Conservation (phyloP, 2,329 filamentous ascomycete species). For the Paecilomyces fulvus region DNA sequence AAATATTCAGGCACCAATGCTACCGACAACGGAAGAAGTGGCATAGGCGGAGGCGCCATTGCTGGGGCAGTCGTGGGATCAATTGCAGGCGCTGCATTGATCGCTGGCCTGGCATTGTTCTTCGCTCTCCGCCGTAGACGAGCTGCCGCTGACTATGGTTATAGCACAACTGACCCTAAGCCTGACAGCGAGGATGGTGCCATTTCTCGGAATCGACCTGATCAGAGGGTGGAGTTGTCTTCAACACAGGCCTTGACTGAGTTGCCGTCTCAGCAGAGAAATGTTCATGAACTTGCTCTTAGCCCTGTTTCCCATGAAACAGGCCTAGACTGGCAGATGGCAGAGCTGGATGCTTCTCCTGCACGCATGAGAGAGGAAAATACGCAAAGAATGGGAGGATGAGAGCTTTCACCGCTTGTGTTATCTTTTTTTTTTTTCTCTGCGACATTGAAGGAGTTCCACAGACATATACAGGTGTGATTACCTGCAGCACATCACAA, state of each 20-base stretch:
- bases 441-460: no score
- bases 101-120: conserved; percentile 3
- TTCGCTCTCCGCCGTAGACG: neutral
- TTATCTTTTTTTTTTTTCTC: neutral
- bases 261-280: neutral
- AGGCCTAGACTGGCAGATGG: neutral
- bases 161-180: neutral
- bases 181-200: neutral
- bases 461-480: no score
- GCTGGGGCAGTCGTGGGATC: neutral
- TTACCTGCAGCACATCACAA: no score
- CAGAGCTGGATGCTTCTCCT: neutral
- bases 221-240: neutral
- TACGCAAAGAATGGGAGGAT: neutral
- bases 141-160: neutral
- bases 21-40: neutral
- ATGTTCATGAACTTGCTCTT: neutral
- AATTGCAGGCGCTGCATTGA: conserved; percentile 11
- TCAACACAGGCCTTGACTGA: neutral
- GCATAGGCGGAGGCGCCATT: neutral
- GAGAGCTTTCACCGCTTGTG: neutral
- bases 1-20: neutral
- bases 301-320: neutral
- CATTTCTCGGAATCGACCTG: neutral
- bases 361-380: neutral